phyloP scores from a whole-genome alignment of 208 protist genomes.

The Entamoeba moshkovskii region DNA sequence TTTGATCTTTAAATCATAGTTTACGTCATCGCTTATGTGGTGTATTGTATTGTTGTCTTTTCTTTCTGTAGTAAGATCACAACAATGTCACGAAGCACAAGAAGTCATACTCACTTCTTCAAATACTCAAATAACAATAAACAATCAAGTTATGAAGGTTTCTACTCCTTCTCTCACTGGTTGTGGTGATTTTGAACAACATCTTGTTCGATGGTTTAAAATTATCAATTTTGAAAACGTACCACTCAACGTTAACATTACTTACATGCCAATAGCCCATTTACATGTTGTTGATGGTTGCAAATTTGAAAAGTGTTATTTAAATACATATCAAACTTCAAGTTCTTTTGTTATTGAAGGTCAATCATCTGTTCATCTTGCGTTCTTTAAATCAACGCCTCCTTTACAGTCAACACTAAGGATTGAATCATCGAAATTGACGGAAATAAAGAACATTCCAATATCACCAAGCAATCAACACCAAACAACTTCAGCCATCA shows the following conservation, averaged over 20 bases:
- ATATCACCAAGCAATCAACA: not conserved
- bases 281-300: not conserved
- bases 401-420: not conserved
- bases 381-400: not conserved
- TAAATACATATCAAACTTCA: not conserved
- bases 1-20: not conserved
- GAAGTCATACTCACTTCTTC: not conserved
- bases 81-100: not conserved
- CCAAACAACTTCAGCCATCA: not conserved
- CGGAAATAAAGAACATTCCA: not conserved
- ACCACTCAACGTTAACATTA: not conserved
- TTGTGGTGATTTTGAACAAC: not conserved
- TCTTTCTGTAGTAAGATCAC: not conserved
- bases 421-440: not conserved
- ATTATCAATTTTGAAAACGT: not conserved
- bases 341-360: not conserved
- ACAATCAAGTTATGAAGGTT: not conserved
- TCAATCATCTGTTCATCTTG: not conserved
- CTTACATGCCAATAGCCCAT: not conserved
- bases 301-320: not conserved
- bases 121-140: not conserved
- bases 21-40: not conserved
- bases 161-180: not conserved
- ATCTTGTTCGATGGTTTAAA: not conserved
- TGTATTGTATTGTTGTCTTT: not conserved